Evolutionary conservation across 1,284 basidiomycete genomes (phyloP), one percentile per base, ranked within the genome.

Genomic region (Sanguinoderma infundibulare): DNA sequence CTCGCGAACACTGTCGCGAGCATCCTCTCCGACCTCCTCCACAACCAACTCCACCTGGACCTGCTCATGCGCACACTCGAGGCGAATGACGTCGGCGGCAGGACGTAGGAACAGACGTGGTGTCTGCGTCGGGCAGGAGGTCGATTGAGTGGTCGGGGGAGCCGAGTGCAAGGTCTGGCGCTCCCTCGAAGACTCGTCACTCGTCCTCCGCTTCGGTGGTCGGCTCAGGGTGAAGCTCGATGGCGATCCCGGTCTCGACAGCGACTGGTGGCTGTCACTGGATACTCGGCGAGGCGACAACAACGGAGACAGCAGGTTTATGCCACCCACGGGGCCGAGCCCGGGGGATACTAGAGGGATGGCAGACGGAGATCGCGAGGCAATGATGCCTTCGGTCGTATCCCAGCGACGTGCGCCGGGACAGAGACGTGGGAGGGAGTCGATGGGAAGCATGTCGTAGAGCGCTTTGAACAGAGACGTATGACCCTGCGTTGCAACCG

Each of bases 331-430:
- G 28, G 24, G 68, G 47, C 67, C 49, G 57, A 56, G 28, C 63
- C 70, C 32, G 63, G 70, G 67, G 30, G 36, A 62, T n/a, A 34
- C 60, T 12, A 58, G 66, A 9, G 67, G 67, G 17, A 56, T 62
- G 5, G 35, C 52, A 51, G 44, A 60, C 1, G 69, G 69, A 2
- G 72, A 73, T 1, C 66, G 69, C 1, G 76, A 74, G 2, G 75
- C 75, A 32, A 76, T 73, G 35, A 77, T 70, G 2, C 75, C 75
- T 38, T 77, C 75, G 1, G 71, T 70, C 2, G 70, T 64, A 17
- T 70, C 70, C 34, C 70, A 67, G 9, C 70, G 60, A 12, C 70
- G 66, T 3, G 60, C 36, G 32, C 65, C 63, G 0, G 72, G 69
- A 14, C 74, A 72, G 0, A 76, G 24, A 3, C 70, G 68, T 1